A percentile compares a stretch with the other conserved stretches of the same genome.
phyloP scores from a whole-genome alignment of 331 rosid species.

The Rosa hybrid region DNA sequence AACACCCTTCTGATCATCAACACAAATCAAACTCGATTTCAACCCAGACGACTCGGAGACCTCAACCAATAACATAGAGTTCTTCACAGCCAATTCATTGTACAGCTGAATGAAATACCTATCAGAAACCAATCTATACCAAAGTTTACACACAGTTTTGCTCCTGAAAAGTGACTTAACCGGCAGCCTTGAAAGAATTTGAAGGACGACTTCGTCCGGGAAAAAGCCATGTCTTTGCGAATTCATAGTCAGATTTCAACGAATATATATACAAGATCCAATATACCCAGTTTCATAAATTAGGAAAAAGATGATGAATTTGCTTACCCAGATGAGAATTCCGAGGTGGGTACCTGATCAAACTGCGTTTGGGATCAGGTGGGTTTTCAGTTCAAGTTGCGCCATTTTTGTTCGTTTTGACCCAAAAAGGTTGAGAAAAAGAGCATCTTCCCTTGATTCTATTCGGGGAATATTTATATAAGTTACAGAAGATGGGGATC shows the following conservation, averaged over 20 bases:
- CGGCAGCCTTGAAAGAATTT: slow-evolving; percentile 69
- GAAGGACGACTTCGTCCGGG: slow-evolving; percentile 68
- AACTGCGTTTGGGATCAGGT: slow-evolving; percentile 27
- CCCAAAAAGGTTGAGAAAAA: neutral
- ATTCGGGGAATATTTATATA: neutral
- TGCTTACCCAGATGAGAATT: slow-evolving; percentile 54
- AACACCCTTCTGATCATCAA: slow-evolving; percentile 69
- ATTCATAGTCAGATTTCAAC: slow-evolving; percentile 43
- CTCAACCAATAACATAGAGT: slow-evolving; percentile 68
- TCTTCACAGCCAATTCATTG: slow-evolving; percentile 61
- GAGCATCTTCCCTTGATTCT: neutral
- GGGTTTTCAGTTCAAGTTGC: slow-evolving; percentile 8
- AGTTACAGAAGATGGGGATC: neutral
- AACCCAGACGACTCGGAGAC: slow-evolving; percentile 54
- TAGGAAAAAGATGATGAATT: slow-evolving; percentile 20
- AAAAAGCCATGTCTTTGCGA: slow-evolving; percentile 46
- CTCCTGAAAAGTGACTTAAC: slow-evolving; percentile 56
- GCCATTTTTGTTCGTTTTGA: slow-evolving; percentile 3
- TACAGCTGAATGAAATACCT: slow-evolving; percentile 61
- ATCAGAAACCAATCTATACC: slow-evolving; percentile 61
- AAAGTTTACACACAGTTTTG: slow-evolving; percentile 66
- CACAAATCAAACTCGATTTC: slow-evolving; percentile 69
- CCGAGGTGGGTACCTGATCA: slow-evolving; percentile 33
- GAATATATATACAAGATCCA: slow-evolving; percentile 11
- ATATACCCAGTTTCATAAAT: slow-evolving; percentile 24